Base-by-base conservation (phyloP, 1,284 basidiomycete species). In the Cutaneotrichosporon sp. region DNA sequence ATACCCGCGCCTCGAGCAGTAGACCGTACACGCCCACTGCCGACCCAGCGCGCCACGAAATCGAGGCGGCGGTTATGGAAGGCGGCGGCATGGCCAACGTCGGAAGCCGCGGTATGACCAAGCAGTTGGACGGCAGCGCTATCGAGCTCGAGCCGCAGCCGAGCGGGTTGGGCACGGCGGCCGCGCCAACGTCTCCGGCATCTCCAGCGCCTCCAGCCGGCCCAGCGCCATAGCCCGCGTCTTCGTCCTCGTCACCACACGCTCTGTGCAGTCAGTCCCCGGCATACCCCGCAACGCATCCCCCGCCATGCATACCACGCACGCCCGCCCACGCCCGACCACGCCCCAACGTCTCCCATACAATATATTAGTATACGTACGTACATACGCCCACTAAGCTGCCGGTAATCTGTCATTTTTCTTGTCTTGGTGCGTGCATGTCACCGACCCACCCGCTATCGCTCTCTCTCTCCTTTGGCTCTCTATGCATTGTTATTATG, bases 11-110 rank as follows among this genome's bases (percentile, higher is more conserved):
- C 4, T 15, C 35, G 21, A 20, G 17, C 15, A 13, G 33, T n/a
- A 23, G 53, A 17, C 44, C 53, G 22, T 34, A 38, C 38, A 57
- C 55, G 33, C 55, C 55, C 5, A 36, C 15, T 1, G 46, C 38
- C 15, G 49, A 51, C 12, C 15, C 40, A 14, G 37, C 30, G 36
- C 40, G 23, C 18, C 46, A 26, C 17, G 46, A 54, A 40, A 71
- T 77, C 20, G 75, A 77, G 58, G 68, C 58, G 8, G 70, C 73
- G 43, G 75, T 77, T 12, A 62, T 73, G 40, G 69, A 77, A 50
- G 75, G 74, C 13, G 75, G 75, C 2, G 75, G 75, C 2, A 63
- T 75, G 56, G 71, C 68, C 5, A 67, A 69, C 26, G 41, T 72
- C 35, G 62, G 65, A 2, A 63, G 62, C 3, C 50, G 68, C 45